A percentile compares a stretch with the other conserved stretches of the same genome.
phyloP scores from a whole-genome alignment of 768 basidiomycete species.

The Rhodotorula graminis region DNA sequence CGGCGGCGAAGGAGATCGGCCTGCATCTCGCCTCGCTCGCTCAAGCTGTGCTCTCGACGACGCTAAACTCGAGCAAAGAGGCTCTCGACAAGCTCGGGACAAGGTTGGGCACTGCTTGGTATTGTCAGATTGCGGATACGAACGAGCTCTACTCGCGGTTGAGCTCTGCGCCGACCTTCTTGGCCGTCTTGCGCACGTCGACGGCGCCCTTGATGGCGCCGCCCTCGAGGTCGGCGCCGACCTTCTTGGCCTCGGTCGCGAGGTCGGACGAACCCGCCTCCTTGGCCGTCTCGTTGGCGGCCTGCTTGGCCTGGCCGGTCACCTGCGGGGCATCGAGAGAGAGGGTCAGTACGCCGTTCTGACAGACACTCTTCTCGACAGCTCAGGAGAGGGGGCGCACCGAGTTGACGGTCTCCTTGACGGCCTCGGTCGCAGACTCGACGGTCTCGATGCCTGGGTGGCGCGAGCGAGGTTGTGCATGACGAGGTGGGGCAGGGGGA shows the following conservation, averaged over 20 bases:
- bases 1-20: too few species aligned
- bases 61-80: too few species aligned
- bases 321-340: neutral
- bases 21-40: too few species aligned
- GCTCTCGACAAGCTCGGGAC: too few species aligned
- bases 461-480: too few species aligned
- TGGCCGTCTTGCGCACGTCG: neutral
- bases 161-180: neutral
- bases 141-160: neutral
- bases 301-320: conserved; percentile 26
- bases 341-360: too few species aligned
- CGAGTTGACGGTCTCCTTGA: neutral
- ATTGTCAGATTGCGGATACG: neutral
- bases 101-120: neutral
- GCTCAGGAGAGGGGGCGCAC: neutral
- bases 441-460: neutral
- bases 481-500: too few species aligned
- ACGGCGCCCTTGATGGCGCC: conserved; percentile 27
- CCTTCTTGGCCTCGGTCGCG: conserved; percentile 32
- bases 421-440: neutral
- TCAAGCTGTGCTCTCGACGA: too few species aligned
- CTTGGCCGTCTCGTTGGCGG: too few species aligned
- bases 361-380: neutral
- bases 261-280: too few species aligned
- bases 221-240: conserved; percentile 38